phyloP scores from a whole-genome alignment of 2,329 filamentous ascomycete genomes.

The Aspergillus luchuensis region DNA sequence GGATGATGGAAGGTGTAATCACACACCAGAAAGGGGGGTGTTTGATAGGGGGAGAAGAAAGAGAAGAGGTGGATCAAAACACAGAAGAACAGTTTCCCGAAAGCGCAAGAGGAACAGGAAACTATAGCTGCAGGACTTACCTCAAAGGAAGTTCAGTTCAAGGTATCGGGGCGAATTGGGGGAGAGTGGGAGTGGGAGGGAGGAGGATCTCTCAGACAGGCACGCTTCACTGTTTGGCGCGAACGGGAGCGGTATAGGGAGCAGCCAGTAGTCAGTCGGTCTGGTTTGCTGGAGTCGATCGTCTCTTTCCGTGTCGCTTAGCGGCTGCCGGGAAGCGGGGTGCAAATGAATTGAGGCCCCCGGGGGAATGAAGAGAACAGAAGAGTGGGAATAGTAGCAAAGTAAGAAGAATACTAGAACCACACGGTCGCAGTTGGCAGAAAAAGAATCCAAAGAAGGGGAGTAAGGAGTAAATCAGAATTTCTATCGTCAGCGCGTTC shows the following conservation, averaged over 20 bases:
- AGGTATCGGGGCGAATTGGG: slow-evolving; percentile 15
- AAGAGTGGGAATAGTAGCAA: too few relatives aligned
- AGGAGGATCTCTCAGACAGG: slow-evolving; percentile 14
- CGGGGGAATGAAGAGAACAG: slow-evolving; percentile 13
- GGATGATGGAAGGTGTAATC: not conserved
- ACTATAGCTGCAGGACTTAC: slow-evolving; percentile 23
- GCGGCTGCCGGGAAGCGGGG: slow-evolving; percentile 41
- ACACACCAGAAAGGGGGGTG: not conserved
- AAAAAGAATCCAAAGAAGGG: not conserved
- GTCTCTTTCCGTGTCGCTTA: slow-evolving; percentile 44
- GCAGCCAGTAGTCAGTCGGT: slow-evolving; percentile 23
- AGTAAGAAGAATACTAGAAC: too few relatives aligned
- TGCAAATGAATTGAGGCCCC: slow-evolving; percentile 24
- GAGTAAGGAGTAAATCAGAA: too few relatives aligned
- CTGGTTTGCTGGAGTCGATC: slow-evolving; percentile 34
- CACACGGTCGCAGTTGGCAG: slow-evolving; percentile 8
- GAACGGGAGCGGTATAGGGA: slow-evolving; percentile 22
- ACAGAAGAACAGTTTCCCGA: slow-evolving; percentile 14
- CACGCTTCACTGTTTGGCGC: slow-evolving; percentile 19
- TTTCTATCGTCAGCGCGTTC: too few relatives aligned
- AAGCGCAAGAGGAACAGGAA: slow-evolving; percentile 20
- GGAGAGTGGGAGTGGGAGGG: slow-evolving; percentile 12
- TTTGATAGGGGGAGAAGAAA: slow-evolving; percentile 13
- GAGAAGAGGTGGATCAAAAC: slow-evolving; percentile 9
- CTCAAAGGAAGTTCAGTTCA: slow-evolving; percentile 13